These are phyloP conservation scores for Ailanthus altissimus DNA, from an alignment of 345 rosid genomes.

Conservation along the genomic window DNA sequence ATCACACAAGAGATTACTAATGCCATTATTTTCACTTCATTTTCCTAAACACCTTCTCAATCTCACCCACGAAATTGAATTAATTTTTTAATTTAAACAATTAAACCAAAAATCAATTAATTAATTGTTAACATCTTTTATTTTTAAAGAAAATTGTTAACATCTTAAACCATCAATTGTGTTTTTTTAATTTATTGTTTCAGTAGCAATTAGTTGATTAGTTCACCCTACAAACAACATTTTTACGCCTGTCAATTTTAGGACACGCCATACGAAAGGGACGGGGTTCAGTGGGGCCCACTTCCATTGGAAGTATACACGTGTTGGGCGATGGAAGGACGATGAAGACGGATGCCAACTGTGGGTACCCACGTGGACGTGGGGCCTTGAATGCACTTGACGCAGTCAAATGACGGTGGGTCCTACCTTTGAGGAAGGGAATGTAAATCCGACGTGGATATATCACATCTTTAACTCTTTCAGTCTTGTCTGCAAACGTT, in stretches of 20 bases:
- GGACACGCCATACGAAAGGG: conserved; percentile 21
- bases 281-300: conserved; percentile 6
- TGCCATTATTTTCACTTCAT: background rate
- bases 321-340: conserved; percentile 18
- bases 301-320: conserved; percentile 8
- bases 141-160: too few species aligned
- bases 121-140: background rate
- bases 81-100: background rate
- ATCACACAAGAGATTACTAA: background rate
- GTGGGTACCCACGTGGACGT: conserved; percentile 14
- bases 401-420: conserved; percentile 22
- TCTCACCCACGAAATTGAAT: conserved; percentile 20
- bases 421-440: background rate
- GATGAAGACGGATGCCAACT: too few species aligned
- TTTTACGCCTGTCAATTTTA: background rate
- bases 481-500: background rate
- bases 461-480: conserved; percentile 13
- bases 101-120: too few species aligned
- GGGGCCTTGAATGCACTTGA: conserved; percentile 21
- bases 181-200: background rate
- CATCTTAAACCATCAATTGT: conserved; percentile 22
- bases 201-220: background rate
- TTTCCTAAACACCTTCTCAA: background rate
- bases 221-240: background rate
- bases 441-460: conserved; percentile 29